Evolutionary conservation across 495 filamentous ascomycete species (phyloP).

Genomic region (Tuber umbilicatum): DNA sequence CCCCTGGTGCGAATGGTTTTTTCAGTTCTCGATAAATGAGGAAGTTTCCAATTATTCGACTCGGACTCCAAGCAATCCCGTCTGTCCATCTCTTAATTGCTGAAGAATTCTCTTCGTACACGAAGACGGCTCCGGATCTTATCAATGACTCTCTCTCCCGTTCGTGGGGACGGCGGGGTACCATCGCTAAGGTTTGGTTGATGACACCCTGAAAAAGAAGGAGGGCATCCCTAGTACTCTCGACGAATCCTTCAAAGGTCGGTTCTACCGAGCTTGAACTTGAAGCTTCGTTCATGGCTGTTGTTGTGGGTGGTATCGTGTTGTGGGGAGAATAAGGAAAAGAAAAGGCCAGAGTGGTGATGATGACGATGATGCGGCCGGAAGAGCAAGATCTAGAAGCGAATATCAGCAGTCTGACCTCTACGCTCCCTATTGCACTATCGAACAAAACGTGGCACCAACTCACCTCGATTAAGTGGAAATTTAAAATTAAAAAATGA

Average conservation of each 20-base stretch:
- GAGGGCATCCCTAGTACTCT: slow-evolving; percentile 66
- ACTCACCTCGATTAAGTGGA: not conserved
- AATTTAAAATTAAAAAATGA: slow-evolving; percentile 1
- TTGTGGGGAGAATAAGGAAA: not conserved
- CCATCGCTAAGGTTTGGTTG: slow-evolving; percentile 60
- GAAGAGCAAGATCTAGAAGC: slow-evolving; percentile 2
- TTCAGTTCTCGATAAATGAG: slow-evolving; percentile 83
- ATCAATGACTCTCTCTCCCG: slow-evolving; percentile 68
- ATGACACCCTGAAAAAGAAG: slow-evolving; percentile 71
- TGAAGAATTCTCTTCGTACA: slow-evolving; percentile 81
- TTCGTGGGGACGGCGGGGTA: slow-evolving; percentile 77
- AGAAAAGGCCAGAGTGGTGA: not conserved
- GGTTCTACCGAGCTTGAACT: slow-evolving; percentile 3
- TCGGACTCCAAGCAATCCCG: slow-evolving; percentile 81
- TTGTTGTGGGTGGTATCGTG: not conserved
- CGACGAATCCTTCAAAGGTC: slow-evolving; percentile 59
- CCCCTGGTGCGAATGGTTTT: slow-evolving; percentile 72
- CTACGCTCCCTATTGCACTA: not conserved
- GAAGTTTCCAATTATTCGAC: slow-evolving; percentile 80
- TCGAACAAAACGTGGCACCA: slow-evolving; percentile 4
- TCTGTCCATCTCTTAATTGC: slow-evolving; percentile 95
- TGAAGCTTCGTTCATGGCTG: not conserved
- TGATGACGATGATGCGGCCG: not conserved
- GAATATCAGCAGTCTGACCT: slow-evolving; percentile 1
- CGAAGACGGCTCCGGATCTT: slow-evolving; percentile 75